Evolutionary conservation across 2,329 filamentous ascomycete genomes (phyloP), one percentile per base, ranked within the genome.

Genomic region (Cucurbitaria berberidis): DNA sequence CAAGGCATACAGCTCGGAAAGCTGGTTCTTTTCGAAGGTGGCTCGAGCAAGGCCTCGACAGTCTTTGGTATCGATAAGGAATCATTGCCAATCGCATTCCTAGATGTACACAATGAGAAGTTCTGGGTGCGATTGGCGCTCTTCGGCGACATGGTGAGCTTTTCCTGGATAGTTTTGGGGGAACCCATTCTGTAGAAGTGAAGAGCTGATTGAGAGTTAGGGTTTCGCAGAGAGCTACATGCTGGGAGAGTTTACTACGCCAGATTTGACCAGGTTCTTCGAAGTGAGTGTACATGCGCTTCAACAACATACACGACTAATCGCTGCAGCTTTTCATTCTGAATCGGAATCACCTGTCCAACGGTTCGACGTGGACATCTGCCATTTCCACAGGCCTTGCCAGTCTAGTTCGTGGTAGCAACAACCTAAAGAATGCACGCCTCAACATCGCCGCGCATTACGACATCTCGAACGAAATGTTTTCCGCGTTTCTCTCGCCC

Each of bases 381-480:
- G 81, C 81, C 42, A 66, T 89, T 26, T 83, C 83, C 1, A 79
- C 80, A 5, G 81, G 83, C 3, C 71, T 89, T 35, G 82, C 84
- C 3, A 83, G 81, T 42, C 68, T 89, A 30, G 60, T 79, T 13
- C 70, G 78, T 42, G 70, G 74, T 39, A 79, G 75, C 39, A 80
- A 81, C 64, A 80, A 78, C 46, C 75, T 81, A 15, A 74, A 76
- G 48, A 81, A 79, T 51, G 83, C 86, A 10, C 67, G 66, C 10
- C 77, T 89, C 38, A 90, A 91, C 67, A 86, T 89, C 46, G 83
- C 83, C 2, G 87, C 87, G 4, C 89, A 91, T 60, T 91, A 91
- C 69, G 88, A 91, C 64, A 89, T 90, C 57, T 87, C 84, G 59
- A 91, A 91, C 66, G 85, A 86, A 52, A 89, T 90, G 86, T 90